These are phyloP conservation scores for Hygrophila difformis DNA, from an alignment of 257 asterid genomes.

Conservation along the genomic window DNA sequence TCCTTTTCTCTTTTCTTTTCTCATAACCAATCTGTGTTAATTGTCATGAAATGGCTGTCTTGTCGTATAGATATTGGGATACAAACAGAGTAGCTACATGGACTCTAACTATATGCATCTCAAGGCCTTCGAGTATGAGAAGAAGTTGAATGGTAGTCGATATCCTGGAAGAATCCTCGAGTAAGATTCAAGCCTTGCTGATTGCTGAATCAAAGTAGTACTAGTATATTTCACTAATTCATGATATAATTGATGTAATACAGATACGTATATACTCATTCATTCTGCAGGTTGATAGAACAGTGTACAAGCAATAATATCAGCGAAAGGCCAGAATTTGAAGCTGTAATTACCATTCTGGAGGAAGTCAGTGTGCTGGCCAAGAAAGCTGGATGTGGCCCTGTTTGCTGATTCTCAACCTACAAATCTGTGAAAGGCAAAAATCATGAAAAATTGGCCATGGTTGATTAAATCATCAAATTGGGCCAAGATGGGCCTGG, in stretches of 20 bases:
- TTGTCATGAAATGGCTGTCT: too few relatives aligned
- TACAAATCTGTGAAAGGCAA: too few relatives aligned
- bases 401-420: slow-evolving; percentile 21
- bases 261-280: too few relatives aligned
- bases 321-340: slow-evolving; percentile 31
- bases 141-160: slow-evolving; percentile 33
- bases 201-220: too few relatives aligned
- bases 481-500: too few relatives aligned
- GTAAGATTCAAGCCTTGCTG: slow-evolving; percentile 18
- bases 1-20: background rate
- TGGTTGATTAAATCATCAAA: too few relatives aligned
- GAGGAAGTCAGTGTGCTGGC: slow-evolving; percentile 44
- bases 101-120: slow-evolving; percentile 23
- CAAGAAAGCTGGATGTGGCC: slow-evolving; percentile 39
- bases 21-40: too few relatives aligned
- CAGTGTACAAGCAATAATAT: slow-evolving; percentile 33
- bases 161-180: slow-evolving; percentile 41
- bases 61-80: slow-evolving; percentile 39
- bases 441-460: too few relatives aligned
- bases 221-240: too few relatives aligned
- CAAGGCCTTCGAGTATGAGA: slow-evolving; percentile 41
- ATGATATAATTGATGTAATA: too few relatives aligned
- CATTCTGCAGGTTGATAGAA: slow-evolving; percentile 35
- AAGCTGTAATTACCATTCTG: slow-evolving; percentile 27
- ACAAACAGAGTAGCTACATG: slow-evolving; percentile 18